Base-by-base conservation (phyloP, 176 grass and related monocot genomes). In the Hsuehochloa calcarea region DNA sequence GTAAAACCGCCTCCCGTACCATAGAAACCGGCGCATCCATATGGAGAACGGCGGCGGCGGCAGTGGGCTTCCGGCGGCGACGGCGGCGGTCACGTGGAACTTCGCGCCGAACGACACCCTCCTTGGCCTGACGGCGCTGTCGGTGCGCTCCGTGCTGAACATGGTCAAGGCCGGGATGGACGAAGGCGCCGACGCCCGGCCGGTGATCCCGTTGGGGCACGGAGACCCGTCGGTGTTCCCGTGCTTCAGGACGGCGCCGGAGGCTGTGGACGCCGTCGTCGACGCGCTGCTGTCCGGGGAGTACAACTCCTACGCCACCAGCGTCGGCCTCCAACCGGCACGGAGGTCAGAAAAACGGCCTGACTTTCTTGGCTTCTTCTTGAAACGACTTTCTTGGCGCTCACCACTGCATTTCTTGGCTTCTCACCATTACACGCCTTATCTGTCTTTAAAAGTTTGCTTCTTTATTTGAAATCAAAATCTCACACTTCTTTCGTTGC, bases 201-300 rank as follows among this genome's bases (percentile, higher is more conserved):
- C 56, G 4, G 80, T 89, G 77, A 43, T 94, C 35, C 90, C 90
- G 14, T 46, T 94, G 23, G 92, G 87, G 3, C 84, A 92, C 34
- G 92, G 92, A 11, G 92, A 94, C 38, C 87, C 92, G 19, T 88
- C 92, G 2, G 45, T n/a, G 58, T 94, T 88, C 85, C 81, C 81
- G 19, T 92, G 80, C 92, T 94, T 90, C 78, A 17, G 68, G 7
- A 91, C 87, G 12, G 68, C 87, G 22, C 71, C 89, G 5, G 86
- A 66, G 54, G 89, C 89, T 72, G 92, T 85, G 6, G 89, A 90
- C 47, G 92, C 92, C 49, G 78, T 94, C 25, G 68, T 84, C 55
- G 20, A 3, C 13, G 87, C 90, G 10, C 65, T 92, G 6, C 87
- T 4, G 12, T 94, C 85, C 0, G 84, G 86, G 5, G 9, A 63